phyloP scores from a whole-genome alignment of 805 yeast species.

The Candida golubevii region DNA sequence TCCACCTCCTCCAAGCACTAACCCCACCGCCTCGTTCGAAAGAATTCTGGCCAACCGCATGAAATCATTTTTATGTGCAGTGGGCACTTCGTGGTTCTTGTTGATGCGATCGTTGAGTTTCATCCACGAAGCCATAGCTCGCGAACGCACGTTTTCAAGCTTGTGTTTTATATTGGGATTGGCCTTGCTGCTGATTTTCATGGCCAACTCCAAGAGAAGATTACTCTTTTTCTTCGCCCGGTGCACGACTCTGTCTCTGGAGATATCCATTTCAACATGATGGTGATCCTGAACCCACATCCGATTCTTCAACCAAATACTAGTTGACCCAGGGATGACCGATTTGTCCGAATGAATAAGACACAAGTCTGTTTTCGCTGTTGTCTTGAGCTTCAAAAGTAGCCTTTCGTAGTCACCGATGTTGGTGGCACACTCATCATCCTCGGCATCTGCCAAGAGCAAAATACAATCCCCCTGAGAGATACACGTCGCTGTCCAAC shows the following conservation, averaged over 20 bases:
- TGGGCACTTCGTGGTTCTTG: constrained; percentile 15
- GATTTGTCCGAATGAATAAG: constrained; percentile 76
- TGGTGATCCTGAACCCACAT: constrained; percentile 93
- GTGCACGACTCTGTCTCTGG: constrained; percentile 19
- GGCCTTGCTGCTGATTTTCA: constrained; percentile 28
- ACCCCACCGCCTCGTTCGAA: constrained; percentile 90
- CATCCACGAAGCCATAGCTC: constrained; percentile 25
- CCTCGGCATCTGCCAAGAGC: constrained; percentile 77
- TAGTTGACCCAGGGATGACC: constrained; percentile 83
- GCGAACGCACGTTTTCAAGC: constrained; percentile 31
- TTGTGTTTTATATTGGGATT: constrained; percentile 31
- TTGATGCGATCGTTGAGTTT: constrained; percentile 23
- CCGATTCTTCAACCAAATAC: constrained; percentile 77
- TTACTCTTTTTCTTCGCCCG: constrained; percentile 17
- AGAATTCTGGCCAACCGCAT: constrained; percentile 82
- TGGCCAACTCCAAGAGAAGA: constrained; percentile 34
- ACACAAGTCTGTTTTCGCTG: constrained; percentile 84
- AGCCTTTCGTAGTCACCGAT: constrained; percentile 85
- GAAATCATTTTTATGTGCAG: constrained; percentile 58
- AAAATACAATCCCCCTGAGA: constrained; percentile 95
- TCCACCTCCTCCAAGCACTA: constrained; percentile 97
- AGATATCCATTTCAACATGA: constrained; percentile 69
- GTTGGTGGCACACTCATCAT: constrained; percentile 51
- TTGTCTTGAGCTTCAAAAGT: constrained; percentile 67
- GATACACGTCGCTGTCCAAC: constrained; percentile 90